Evolutionary conservation across 257 asterid species (phyloP), one percentile per base, ranked within the genome.

Genomic region (Ophiorrhiza pumila): DNA sequence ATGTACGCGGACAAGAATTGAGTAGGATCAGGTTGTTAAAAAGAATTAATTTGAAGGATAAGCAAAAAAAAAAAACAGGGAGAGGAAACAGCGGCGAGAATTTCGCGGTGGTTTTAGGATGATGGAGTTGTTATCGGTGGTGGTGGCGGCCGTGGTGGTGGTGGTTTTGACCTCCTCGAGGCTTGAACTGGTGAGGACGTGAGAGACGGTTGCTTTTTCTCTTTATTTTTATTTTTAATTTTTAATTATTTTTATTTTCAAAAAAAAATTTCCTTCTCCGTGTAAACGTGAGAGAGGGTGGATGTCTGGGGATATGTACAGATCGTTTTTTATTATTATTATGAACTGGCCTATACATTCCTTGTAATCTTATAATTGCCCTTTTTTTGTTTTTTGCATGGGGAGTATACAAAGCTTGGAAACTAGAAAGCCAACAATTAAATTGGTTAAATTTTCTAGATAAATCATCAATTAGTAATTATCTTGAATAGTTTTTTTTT

Each of bases 121-220:
- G 13, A 18, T 9, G 43, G 5, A 34, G n/a, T 14, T 23, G 22
- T 34, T 46, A 23, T 63, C 34, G 70, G 41, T 72, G 77, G 62
- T 66, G 78, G 70, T 42, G 70, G 58, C 34, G 75, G 72, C 27
- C 67, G 77, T 55, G 64, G 68, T n/a, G n/a, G 83, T 61, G 69
- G 71, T 64, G 80, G 67, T 80, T 83, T 83, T 80, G 84, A 80
- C 86, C 81, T 71, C 84, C 79, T 71, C 43, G 42, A 56, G 56
- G 66, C 42, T 76, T 73, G 25, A 72, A 74, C 65, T 47, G 61
- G 78, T 53, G 72, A 68, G 35, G 63, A 70, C 71, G 80, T 55
- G 80, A 70, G 80, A 66, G 55, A 82, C 82, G 80, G 85, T 78
- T 75, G 60, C 76, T 25, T 67, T 73, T 71, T 43, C 47, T 0